Conservation (phyloP, 2,329 filamentous ascomycete genomes). For the Beauveria asiatica region DNA sequence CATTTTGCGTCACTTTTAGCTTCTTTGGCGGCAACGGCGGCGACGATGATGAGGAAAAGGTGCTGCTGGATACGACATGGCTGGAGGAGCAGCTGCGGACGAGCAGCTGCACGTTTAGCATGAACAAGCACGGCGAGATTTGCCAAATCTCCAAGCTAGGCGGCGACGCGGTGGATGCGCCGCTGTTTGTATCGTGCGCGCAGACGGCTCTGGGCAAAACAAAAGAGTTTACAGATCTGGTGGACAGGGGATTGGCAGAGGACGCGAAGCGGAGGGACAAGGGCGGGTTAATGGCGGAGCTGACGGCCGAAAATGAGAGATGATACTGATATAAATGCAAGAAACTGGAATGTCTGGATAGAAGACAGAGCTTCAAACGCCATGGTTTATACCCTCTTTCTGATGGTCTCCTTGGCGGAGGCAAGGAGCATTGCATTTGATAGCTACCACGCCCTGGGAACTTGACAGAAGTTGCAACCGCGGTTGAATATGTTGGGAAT, state of each 20-base stretch:
- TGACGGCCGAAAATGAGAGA: slow-evolving; percentile 77
- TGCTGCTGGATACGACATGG: slow-evolving; percentile 63
- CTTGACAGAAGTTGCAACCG: too few relatives aligned
- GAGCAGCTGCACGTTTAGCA: slow-evolving; percentile 68
- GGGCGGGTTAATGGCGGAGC: slow-evolving; percentile 68
- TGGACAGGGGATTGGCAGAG: slow-evolving; percentile 65
- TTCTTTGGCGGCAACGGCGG: slow-evolving; percentile 69
- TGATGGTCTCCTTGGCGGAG: neutral
- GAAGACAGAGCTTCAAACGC: neutral
- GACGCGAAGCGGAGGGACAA: slow-evolving; percentile 72
- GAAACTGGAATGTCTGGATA: neutral
- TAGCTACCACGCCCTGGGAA: too few relatives aligned
- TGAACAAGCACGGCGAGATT: slow-evolving; percentile 84
- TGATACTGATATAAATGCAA: neutral
- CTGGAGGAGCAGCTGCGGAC: slow-evolving; percentile 70
- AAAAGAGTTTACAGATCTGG: slow-evolving; percentile 65
- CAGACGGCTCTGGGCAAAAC: slow-evolving; percentile 68
- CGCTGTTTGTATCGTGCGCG: slow-evolving; percentile 68
- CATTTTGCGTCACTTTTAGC: slow-evolving; percentile 83
- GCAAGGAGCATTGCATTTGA: neutral
- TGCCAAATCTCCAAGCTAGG: slow-evolving; percentile 89
- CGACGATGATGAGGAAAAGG: slow-evolving; percentile 32
- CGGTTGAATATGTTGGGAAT: too few relatives aligned
- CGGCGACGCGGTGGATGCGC: slow-evolving; percentile 71
- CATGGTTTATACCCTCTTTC: neutral